Evolutionary conservation across 2,329 filamentous ascomycete species (phyloP).

Genomic region (Xylariaceae sp.): DNA sequence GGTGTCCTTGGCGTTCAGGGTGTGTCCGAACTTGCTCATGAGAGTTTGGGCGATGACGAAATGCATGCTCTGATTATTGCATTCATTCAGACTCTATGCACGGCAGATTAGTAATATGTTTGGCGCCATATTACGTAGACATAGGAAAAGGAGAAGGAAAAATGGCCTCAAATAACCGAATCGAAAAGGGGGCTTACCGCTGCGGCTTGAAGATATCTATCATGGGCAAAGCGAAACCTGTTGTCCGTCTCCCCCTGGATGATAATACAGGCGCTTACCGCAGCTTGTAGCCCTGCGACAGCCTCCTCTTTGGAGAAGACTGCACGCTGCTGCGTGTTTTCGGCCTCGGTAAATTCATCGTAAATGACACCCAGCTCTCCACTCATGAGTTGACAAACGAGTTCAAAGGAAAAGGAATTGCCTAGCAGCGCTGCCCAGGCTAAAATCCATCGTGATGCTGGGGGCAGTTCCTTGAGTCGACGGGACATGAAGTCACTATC

Average conservation of each 20-base stretch:
- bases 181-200: constrained; percentile 29
- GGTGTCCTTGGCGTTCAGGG: constrained; percentile 63
- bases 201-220: constrained; percentile 77
- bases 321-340: constrained; percentile 36
- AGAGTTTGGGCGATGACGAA: constrained; percentile 82
- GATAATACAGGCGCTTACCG: constrained; percentile 76
- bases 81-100: constrained; percentile 57
- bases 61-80: constrained; percentile 75
- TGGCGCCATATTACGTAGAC: not conserved
- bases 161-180: no score
- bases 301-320: constrained; percentile 63
- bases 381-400: constrained; percentile 72
- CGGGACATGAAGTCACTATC: constrained; percentile 79
- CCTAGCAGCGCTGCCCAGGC: constrained; percentile 84
- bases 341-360: constrained; percentile 33
- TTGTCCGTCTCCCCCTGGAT: constrained; percentile 81
- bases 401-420: constrained; percentile 75
- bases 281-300: constrained; percentile 74
- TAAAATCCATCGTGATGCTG: constrained; percentile 71
- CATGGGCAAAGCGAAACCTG: constrained; percentile 82
- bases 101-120: constrained; percentile 5
- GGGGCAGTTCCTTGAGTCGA: constrained; percentile 71
- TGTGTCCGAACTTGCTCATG: constrained; percentile 63
- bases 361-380: constrained; percentile 65
- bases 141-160: no score